phyloP scores from a whole-genome alignment of 768 basidiomycete genomes.

The Pleurotus giganteus region DNA sequence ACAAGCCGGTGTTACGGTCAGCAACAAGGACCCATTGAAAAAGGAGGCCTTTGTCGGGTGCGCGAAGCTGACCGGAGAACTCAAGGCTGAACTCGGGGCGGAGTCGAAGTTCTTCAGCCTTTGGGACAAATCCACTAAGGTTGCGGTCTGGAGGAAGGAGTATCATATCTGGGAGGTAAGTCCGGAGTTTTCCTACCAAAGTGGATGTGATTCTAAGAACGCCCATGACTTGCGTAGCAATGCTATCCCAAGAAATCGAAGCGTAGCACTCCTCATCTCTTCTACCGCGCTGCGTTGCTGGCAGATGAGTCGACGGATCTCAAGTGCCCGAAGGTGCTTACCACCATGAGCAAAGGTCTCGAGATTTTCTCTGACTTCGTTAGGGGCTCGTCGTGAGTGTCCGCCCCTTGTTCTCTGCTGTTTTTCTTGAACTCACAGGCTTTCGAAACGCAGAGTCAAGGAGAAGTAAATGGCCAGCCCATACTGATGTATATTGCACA shows the following conservation, averaged over 20 bases:
- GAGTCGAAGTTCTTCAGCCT: slow-evolving; percentile 3
- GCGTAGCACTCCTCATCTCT: background rate
- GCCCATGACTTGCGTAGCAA: background rate
- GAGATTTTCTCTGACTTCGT: slow-evolving; percentile 9
- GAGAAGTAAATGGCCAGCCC: background rate
- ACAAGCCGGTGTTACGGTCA: background rate
- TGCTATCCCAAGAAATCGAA: slow-evolving; percentile 9
- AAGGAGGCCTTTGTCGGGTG: slow-evolving; percentile 9
- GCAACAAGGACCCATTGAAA: slow-evolving; percentile 2
- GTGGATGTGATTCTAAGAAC: background rate
- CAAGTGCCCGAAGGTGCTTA: slow-evolving; percentile 1
- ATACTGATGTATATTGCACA: too few species aligned
- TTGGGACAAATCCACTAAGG: slow-evolving; percentile 9
- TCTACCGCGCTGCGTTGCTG: background rate
- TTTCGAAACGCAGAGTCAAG: background rate
- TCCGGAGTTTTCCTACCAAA: background rate
- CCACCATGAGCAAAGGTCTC: slow-evolving; percentile 4
- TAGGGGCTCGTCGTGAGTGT: slow-evolving; percentile 4
- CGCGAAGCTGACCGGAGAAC: slow-evolving; percentile 5
- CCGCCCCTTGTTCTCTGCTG: background rate
- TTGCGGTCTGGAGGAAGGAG: slow-evolving; percentile 5
- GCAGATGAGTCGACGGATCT: background rate
- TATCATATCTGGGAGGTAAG: slow-evolving; percentile 7
- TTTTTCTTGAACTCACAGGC: background rate
- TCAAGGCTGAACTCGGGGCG: slow-evolving; percentile 5